phyloP scores from a whole-genome alignment of 768 basidiomycete genomes.

The Suillus ampliporus region DNA sequence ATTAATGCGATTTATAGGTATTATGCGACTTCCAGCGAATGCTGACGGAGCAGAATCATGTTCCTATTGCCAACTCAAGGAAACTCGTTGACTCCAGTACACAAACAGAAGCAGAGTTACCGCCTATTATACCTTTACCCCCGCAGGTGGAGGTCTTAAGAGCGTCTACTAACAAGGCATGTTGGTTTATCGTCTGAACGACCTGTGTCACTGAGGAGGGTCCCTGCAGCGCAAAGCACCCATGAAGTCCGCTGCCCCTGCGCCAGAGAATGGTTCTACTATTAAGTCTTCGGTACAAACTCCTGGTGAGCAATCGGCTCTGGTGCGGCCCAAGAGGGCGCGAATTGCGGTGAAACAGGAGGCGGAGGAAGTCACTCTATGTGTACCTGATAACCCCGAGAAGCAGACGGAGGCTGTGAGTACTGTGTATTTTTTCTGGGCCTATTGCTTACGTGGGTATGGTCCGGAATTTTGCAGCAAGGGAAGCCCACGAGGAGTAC shows the following conservation, averaged over 20 bases:
- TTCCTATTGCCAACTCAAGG: constrained; percentile 13
- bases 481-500: constrained; percentile 21
- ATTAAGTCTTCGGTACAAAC: constrained; percentile 21
- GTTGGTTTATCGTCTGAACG: neutral
- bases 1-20: constrained; percentile 37
- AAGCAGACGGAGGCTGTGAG: constrained; percentile 23
- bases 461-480: constrained; percentile 12
- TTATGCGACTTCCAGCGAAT: constrained; percentile 44
- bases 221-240: constrained; percentile 36
- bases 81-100: constrained; percentile 28
- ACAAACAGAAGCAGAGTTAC: constrained; percentile 35
- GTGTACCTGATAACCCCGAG: constrained; percentile 7
- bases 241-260: constrained; percentile 22
- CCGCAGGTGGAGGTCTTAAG: constrained; percentile 26
- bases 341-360: constrained; percentile 35
- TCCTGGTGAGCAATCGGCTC: constrained; percentile 26
- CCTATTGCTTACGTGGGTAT: constrained; percentile 1
- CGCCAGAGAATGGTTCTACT: constrained; percentile 18
- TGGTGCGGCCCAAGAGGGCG: constrained; percentile 36
- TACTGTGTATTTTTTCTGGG: constrained; percentile 3
- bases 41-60: constrained; percentile 18
- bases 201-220: constrained; percentile 22
- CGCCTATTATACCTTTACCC: constrained; percentile 12
- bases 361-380: constrained; percentile 23
- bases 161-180: constrained; percentile 28